Base-by-base conservation (phyloP, 352 stramenopile species). In the Pythium monospermum region DNA sequence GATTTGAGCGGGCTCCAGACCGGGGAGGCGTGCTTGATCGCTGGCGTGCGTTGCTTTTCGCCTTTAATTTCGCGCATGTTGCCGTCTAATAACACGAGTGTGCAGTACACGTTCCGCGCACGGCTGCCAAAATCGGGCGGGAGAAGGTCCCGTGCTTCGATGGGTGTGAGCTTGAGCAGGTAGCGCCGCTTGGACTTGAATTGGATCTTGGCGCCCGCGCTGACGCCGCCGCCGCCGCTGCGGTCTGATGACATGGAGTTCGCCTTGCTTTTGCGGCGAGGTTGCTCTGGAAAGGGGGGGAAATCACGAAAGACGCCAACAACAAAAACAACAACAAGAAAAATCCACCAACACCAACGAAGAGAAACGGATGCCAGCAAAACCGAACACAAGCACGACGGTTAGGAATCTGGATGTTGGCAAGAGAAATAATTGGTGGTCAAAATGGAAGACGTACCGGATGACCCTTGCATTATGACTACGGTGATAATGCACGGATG, bases 31-130 rank as follows among this genome's bases (percentile, higher is more conserved):
- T 84, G 64, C 0, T 74, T 65, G 53, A 91, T 47, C 5, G 76
- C 65, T 1, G 83, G 83, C 43, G 83, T 94, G 44, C 83, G 80
- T 58, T 91, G 80, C 60, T 94, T 94, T 66, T 94, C 83, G 43
- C 83, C 83, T 53, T 88, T 88, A 56, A 94, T 91, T 59, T 94
- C 83, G 10, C 73, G 75, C 68, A 88, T 87, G 43, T 94, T 74
- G 26, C 73, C 79, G 64, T 94, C 83, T 47, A 94, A 51, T 27
- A 94, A 64, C 61, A 94, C 83, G 19, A 94, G 49, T 16, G 83
- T 94, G 46, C 83, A 94, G 68, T 83, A 94, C 7, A 83, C 65
- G 36, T 94, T 91, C 30, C 80, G 81, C 6, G 57, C 54, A 31
- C 81, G 54, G 22, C 18, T 64, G 23, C 70, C 69, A 16, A 71